These are phyloP conservation scores for Penicillium ucsense DNA, from an alignment of 495 filamentous ascomycete genomes.

Conservation along the genomic window DNA sequence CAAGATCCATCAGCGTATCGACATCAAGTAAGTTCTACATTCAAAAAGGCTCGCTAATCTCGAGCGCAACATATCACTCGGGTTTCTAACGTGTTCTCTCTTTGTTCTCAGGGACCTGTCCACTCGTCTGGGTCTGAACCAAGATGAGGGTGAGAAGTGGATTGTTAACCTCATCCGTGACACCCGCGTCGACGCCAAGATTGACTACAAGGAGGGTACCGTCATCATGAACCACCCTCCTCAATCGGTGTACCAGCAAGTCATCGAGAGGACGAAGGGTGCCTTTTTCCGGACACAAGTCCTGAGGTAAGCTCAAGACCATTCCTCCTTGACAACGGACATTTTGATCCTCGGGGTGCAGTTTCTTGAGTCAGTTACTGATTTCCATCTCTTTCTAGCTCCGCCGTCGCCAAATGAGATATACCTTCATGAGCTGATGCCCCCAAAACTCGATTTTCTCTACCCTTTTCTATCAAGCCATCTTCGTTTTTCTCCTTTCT, in stretches of 20 bases:
- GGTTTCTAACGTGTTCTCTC: too few relatives aligned
- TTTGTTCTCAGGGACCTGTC: constrained; percentile 60
- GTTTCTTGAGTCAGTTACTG: background rate
- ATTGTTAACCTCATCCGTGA: constrained; percentile 98
- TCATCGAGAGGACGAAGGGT: constrained; percentile 93
- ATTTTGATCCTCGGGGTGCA: background rate
- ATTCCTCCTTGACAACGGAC: too few relatives aligned
- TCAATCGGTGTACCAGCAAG: constrained; percentile 96
- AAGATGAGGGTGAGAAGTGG: constrained; percentile 98
- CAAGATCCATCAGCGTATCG: constrained; percentile 98
- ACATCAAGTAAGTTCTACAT: constrained; percentile 63
- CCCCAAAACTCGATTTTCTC: constrained; percentile 23
- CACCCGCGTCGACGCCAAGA: constrained; percentile 94
- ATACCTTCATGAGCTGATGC: constrained; percentile 17
- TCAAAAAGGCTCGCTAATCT: too few relatives aligned
- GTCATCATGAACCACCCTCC: constrained; percentile 99
- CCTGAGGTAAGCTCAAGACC: constrained; percentile 37
- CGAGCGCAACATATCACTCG: too few relatives aligned
- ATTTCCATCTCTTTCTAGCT: constrained; percentile 16
- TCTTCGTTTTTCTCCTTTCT: constrained; percentile 18
- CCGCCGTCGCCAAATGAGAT: constrained; percentile 41
- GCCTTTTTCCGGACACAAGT: constrained; percentile 85
- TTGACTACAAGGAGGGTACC: constrained; percentile 96
- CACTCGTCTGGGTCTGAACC: constrained; percentile 73
- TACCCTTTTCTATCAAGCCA: constrained; percentile 24